Evolutionary conservation across 768 basidiomycete genomes (phyloP).

Genomic region (Suillus bovinus): DNA sequence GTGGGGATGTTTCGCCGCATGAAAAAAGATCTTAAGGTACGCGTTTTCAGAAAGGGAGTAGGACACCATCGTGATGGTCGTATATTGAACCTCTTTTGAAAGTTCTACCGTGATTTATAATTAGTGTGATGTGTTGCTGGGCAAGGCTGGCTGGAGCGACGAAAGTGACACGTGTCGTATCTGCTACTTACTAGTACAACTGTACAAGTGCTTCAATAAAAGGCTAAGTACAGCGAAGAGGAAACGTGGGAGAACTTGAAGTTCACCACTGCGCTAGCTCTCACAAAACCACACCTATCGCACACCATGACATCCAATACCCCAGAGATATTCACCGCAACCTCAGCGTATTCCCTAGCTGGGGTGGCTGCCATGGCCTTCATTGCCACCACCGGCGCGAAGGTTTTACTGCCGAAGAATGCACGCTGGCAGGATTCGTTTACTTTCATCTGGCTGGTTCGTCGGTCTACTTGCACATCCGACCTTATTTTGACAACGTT

Average conservation of each 20-base stretch:
- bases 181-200: background rate
- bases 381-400: conserved; percentile 53
- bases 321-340: conserved; percentile 48
- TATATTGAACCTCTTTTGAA: background rate
- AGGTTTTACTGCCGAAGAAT: conserved; percentile 60
- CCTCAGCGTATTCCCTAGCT: conserved; percentile 63
- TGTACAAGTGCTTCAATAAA: background rate
- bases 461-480: conserved; percentile 20
- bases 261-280: background rate
- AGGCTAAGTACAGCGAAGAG: background rate
- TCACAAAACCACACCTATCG: background rate
- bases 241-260: conserved; percentile 4
- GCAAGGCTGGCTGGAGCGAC: too few species aligned
- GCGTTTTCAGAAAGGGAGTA: conserved; percentile 62
- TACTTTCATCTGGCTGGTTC: conserved; percentile 79
- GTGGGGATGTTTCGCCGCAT: conserved; percentile 80
- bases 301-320: conserved; percentile 20
- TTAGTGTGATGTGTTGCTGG: background rate
- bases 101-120: background rate
- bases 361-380: conserved; percentile 54
- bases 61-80: conserved; percentile 27
- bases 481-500: background rate
- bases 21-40: conserved; percentile 74
- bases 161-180: too few species aligned
- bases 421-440: conserved; percentile 63